Conservation (phyloP, 2,329 filamentous ascomycete species). For the Penicillium decumbens region DNA sequence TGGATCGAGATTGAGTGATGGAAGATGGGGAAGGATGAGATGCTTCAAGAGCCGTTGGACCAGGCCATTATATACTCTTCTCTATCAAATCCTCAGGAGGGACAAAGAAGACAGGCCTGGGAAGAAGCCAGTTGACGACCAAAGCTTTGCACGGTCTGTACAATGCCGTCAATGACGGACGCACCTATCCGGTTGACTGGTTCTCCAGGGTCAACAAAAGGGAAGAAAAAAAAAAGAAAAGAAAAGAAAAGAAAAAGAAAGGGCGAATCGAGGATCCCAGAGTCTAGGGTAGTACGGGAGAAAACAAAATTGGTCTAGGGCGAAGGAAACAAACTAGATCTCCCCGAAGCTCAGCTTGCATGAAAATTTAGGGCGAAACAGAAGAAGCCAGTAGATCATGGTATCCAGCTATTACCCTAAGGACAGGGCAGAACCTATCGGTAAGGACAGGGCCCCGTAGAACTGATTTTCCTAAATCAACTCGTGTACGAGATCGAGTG, state of each 20-base stretch:
- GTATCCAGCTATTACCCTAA: neutral
- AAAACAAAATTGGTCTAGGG: neutral
- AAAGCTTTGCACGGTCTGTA: slow-evolving; percentile 9
- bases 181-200: slow-evolving; percentile 11
- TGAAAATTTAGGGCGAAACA: slow-evolving; percentile 6
- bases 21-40: neutral
- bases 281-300: neutral
- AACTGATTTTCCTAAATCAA: slow-evolving; percentile 4
- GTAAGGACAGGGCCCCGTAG: neutral
- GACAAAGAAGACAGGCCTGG: neutral
- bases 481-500: slow-evolving; percentile 9
- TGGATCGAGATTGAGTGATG: neutral
- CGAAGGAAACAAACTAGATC: neutral
- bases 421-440: neutral
- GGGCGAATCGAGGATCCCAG: neutral
- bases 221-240: neutral
- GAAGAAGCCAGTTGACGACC: slow-evolving; percentile 6
- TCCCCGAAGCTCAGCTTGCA: slow-evolving; percentile 12
- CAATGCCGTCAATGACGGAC: slow-evolving; percentile 10
- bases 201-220: slow-evolving; percentile 1
- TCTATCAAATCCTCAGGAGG: neutral
- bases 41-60: slow-evolving; percentile 2
- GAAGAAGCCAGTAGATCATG: slow-evolving; percentile 4
- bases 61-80: slow-evolving; percentile 13
- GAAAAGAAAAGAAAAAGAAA: neutral